Conservation (phyloP, 306 rosid genomes). For the Fragaria vesca region DNA sequence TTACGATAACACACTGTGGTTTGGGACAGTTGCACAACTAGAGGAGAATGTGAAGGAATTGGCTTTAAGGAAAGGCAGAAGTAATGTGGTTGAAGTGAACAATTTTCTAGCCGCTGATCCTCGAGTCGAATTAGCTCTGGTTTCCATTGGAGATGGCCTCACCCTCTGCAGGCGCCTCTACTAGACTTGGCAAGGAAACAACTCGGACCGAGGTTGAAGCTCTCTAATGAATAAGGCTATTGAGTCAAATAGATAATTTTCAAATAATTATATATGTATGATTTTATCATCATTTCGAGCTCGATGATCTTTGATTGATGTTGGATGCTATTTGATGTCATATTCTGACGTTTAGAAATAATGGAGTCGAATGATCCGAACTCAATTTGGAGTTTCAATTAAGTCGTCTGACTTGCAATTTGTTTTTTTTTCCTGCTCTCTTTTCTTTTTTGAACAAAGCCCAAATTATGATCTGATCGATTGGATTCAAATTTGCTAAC, state of each 20-base stretch:
- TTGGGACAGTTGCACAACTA: conserved; percentile 39
- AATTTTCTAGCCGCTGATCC: conserved; percentile 34
- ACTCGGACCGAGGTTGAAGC: neutral
- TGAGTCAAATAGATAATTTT: neutral
- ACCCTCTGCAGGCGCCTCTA: conserved; percentile 41
- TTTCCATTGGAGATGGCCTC: conserved; percentile 53
- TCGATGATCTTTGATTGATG: neutral
- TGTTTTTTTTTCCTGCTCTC: no score
- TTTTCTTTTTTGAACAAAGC: no score
- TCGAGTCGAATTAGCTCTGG: conserved; percentile 40
- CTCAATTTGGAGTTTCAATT: no score
- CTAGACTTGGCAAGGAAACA: neutral
- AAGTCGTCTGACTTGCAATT: no score
- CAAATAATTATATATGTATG: neutral
- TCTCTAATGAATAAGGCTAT: neutral
- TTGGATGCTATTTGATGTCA: no score
- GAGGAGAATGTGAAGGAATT: conserved; percentile 23
- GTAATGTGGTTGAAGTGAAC: conserved; percentile 28
- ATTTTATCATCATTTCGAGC: neutral
- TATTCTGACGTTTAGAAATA: no score
- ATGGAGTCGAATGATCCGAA: no score
- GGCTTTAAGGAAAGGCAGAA: neutral
- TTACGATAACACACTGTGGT: conserved; percentile 67
- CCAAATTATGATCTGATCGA: no score
- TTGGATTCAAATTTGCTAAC: no score